phyloP scores from a whole-genome alignment of 2,329 filamentous ascomycete species.

The Didymosphaeria variabile region DNA sequence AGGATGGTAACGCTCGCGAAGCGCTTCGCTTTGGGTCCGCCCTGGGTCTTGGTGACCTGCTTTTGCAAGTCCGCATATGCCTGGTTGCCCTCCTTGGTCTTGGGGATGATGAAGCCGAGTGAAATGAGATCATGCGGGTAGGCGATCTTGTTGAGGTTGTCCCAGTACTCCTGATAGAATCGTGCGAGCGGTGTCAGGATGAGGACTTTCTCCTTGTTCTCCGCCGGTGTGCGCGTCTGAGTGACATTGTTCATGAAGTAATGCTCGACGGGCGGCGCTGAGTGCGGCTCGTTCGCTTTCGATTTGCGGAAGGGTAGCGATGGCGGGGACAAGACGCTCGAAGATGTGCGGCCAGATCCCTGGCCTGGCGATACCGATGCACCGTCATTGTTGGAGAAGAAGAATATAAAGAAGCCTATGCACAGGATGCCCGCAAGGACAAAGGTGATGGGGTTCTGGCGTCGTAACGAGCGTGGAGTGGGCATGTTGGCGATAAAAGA shows the following conservation, averaged over 20 bases:
- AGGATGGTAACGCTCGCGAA: slow-evolving; percentile 96
- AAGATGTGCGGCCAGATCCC: slow-evolving; percentile 65
- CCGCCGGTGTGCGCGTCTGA: slow-evolving; percentile 76
- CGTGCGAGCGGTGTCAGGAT: slow-evolving; percentile 91
- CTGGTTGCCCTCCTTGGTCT: slow-evolving; percentile 88
- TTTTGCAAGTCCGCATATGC: slow-evolving; percentile 85
- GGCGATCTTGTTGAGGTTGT: slow-evolving; percentile 81
- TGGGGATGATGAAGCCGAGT: slow-evolving; percentile 94
- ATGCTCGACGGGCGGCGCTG: slow-evolving; percentile 85
- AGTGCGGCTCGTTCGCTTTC: slow-evolving; percentile 61
- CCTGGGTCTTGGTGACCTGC: slow-evolving; percentile 85
- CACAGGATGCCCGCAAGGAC: slow-evolving; percentile 75
- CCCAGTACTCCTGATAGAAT: slow-evolving; percentile 96
- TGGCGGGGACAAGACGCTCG: slow-evolving; percentile 76
- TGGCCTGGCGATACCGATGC: slow-evolving; percentile 59
- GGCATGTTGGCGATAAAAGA: slow-evolving; percentile 57
- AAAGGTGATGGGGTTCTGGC: slow-evolving; percentile 79
- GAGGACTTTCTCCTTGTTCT: slow-evolving; percentile 84
- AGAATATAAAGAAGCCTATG: slow-evolving; percentile 66
- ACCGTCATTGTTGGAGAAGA: slow-evolving; percentile 70
- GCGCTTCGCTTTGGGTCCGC: slow-evolving; percentile 78
- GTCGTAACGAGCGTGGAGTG: slow-evolving; percentile 74
- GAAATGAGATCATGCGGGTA: slow-evolving; percentile 97
- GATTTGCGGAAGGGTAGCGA: slow-evolving; percentile 78
- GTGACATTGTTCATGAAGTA: slow-evolving; percentile 97